A percentile compares a stretch with the other conserved stretches of the same genome.
Conservation (phyloP, 2,329 filamentous ascomycete genomes). For the Pseudocercospora cruenta region DNA sequence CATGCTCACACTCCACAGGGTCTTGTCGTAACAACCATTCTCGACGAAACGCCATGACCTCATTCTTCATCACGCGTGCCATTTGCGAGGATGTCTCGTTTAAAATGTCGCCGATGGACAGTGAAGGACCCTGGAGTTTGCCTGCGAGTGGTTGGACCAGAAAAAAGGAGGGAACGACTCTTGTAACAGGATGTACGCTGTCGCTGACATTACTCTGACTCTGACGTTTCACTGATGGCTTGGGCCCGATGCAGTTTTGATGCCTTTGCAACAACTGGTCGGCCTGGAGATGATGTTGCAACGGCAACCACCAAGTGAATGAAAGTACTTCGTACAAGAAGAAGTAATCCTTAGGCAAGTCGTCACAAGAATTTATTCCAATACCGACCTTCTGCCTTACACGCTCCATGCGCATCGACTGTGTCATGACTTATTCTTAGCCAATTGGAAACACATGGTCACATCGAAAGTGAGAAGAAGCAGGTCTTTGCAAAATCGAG, state of each 20-base stretch:
- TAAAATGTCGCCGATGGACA: background rate
- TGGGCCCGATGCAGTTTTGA: background rate
- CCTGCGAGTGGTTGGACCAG: background rate
- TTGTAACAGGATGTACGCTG: background rate
- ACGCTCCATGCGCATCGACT: background rate
- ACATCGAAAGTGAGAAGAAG: background rate
- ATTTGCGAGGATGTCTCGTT: background rate
- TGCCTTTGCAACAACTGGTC: background rate
- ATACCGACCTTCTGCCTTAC: background rate
- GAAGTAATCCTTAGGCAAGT: background rate
- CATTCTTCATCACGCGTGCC: background rate
- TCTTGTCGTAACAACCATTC: background rate
- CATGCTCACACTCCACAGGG: background rate
- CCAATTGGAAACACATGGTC: background rate
- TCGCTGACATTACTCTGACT: background rate
- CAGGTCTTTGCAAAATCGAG: background rate
- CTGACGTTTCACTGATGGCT: background rate
- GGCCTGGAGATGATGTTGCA: background rate
- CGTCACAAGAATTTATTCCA: background rate
- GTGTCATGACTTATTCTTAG: background rate
- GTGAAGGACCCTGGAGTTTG: background rate
- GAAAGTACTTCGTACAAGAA: background rate
- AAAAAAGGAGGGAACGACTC: background rate
- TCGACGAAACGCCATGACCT: constrained; percentile 1
- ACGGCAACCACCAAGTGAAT: background rate